Conservation (phyloP, 148 eudicot species). For the Gaultheria prostrata region DNA sequence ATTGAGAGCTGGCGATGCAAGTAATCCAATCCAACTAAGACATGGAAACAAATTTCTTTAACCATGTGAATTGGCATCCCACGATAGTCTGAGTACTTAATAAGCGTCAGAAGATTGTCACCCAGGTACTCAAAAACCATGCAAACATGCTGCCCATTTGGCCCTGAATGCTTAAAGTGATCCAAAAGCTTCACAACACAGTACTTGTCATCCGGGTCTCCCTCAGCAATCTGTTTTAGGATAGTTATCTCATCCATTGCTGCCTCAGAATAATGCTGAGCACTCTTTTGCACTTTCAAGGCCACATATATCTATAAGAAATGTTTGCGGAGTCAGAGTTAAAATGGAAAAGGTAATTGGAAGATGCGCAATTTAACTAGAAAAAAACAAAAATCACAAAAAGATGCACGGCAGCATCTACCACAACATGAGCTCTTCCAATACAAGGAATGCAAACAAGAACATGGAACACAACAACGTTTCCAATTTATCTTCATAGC, state of each 20-base stretch:
- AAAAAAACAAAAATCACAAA: neutral
- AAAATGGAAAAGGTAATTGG: neutral
- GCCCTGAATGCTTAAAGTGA: conserved; percentile 95
- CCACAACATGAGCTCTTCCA: neutral
- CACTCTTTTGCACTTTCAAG: conserved; percentile 93
- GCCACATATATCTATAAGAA: conserved; percentile 72
- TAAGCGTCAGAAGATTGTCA: conserved; percentile 84
- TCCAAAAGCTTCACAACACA: conserved; percentile 95
- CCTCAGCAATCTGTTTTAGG: conserved; percentile 80
- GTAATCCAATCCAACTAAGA: conserved; percentile 83
- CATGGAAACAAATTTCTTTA: conserved; percentile 75
- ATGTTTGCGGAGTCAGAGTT: conserved; percentile 4
- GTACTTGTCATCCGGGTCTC: conserved; percentile 76
- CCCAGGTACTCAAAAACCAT: conserved; percentile 98
- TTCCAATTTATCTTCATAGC: neutral
- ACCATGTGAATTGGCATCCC: conserved; percentile 85
- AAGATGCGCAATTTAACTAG: neutral
- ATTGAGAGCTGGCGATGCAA: conserved; percentile 79
- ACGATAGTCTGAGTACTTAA: conserved; percentile 79
- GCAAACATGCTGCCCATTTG: conserved; percentile 94
- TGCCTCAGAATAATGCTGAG: conserved; percentile 92
- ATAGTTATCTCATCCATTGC: conserved; percentile 96
- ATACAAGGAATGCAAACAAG: neutral
- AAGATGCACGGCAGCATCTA: neutral
- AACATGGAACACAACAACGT: neutral